Percentiles rank a stretch among this genome's conserved stretches.
Conservation (phyloP, 139 green algal species). For the Micractinium sp. region DNA sequence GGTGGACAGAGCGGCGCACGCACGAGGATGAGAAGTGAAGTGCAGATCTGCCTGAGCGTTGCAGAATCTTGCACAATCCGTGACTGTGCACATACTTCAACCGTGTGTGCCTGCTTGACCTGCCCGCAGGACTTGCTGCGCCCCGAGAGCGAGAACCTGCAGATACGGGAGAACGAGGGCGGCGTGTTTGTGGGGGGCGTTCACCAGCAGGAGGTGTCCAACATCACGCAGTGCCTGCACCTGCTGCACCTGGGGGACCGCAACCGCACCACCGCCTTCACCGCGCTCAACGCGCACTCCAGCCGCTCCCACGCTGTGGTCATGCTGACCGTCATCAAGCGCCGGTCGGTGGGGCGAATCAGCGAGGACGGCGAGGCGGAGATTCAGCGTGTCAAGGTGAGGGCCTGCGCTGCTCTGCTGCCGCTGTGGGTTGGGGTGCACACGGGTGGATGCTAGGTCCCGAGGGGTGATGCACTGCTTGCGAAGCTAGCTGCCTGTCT, state of each 20-base stretch:
- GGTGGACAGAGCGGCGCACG: no score
- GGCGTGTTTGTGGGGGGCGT: constrained; percentile 82
- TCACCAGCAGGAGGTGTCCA: constrained; percentile 66
- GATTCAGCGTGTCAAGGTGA: constrained; percentile 39
- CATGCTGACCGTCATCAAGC: constrained; percentile 85
- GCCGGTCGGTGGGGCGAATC: constrained; percentile 25
- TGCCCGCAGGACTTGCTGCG: constrained; percentile 76
- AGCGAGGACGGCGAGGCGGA: constrained; percentile 6
- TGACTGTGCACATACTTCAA: not conserved
- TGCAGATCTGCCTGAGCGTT: no score
- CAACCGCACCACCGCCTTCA: constrained; percentile 68
- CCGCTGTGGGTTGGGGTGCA: not conserved
- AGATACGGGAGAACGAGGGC: constrained; percentile 80
- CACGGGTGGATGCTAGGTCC: not conserved
- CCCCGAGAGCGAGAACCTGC: constrained; percentile 77
- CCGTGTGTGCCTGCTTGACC: not conserved
- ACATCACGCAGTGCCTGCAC: constrained; percentile 81
- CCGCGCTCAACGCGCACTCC: constrained; percentile 82
- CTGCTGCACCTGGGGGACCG: constrained; percentile 81
- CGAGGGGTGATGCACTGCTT: not conserved
- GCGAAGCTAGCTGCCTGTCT: not conserved
- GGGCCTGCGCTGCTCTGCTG: not conserved
- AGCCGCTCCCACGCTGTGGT: constrained; percentile 79
- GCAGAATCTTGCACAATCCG: no score
- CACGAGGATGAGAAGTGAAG: no score